Evolutionary conservation across 768 basidiomycete species (phyloP).

Genomic region (Psilocybe subaeruginosa): DNA sequence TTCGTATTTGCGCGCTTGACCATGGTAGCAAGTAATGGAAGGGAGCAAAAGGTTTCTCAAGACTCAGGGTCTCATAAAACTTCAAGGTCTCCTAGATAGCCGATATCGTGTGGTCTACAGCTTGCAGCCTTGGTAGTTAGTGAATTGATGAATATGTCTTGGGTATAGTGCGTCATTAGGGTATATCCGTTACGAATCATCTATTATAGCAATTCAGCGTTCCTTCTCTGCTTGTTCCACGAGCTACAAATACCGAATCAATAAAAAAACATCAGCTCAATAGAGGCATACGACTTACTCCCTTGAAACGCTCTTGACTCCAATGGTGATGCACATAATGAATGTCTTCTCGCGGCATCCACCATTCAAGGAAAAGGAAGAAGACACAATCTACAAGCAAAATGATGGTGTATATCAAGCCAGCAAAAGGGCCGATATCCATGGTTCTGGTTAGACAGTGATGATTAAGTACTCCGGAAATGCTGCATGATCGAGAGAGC

Average conservation of each 20-base stretch:
- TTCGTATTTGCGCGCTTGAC: too few species aligned
- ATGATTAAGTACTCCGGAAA: not conserved
- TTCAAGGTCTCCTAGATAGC: too few species aligned
- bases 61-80: too few species aligned
- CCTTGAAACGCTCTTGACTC: slow-evolving; percentile 45
- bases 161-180: not conserved
- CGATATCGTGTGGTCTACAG: too few species aligned
- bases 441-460: slow-evolving; percentile 55
- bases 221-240: slow-evolving; percentile 5
- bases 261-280: not conserved
- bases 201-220: not conserved
- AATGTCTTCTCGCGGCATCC: slow-evolving; percentile 75
- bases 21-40: too few species aligned
- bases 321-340: slow-evolving; percentile 75
- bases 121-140: too few species aligned
- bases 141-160: too few species aligned
- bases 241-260: not conserved
- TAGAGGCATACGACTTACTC: slow-evolving; percentile 27
- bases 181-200: not conserved
- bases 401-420: slow-evolving; percentile 87
- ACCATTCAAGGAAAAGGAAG: slow-evolving; percentile 83
- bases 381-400: slow-evolving; percentile 89
- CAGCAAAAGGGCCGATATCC: slow-evolving; percentile 77
- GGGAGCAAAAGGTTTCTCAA: too few species aligned
- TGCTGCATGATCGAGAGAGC: slow-evolving; percentile 3